A percentile compares a stretch with the other conserved stretches of the same genome.
Evolutionary conservation across 108 stramenopile species (phyloP).

Genomic region (Cyclostephanos tholiformis): DNA sequence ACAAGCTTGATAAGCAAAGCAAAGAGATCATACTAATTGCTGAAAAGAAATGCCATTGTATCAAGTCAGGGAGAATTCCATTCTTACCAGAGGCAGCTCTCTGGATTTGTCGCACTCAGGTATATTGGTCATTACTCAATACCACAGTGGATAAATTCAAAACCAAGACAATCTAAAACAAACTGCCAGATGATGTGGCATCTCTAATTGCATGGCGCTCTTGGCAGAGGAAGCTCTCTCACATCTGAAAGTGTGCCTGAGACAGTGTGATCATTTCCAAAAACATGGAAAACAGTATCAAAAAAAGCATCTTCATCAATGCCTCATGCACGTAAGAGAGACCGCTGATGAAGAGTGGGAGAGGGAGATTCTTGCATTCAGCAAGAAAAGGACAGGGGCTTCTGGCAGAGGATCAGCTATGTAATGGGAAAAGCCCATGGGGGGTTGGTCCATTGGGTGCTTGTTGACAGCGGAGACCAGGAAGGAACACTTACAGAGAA

Average conservation of each 20-base stretch:
- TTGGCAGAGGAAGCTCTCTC: background rate
- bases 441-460: constrained; percentile 4
- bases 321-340: background rate
- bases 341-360: background rate
- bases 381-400: constrained; percentile 5
- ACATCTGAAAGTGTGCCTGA: background rate
- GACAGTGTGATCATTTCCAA: background rate
- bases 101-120: constrained; percentile 7
- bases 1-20: no score
- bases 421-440: background rate
- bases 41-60: no score
- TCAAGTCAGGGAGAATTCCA: no score
- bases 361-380: constrained; percentile 15
- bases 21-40: no score
- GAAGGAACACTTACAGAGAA: background rate
- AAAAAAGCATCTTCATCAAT: background rate
- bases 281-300: background rate
- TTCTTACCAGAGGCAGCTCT: constrained; percentile 9
- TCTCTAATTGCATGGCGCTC: background rate
- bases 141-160: background rate
- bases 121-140: no score
- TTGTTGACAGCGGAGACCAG: background rate
- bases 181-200: background rate
- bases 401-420: constrained; percentile 13
- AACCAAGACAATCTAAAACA: background rate